phyloP scores from a whole-genome alignment of 164 flowering plant genomes.

The Vitis riparia region DNA sequence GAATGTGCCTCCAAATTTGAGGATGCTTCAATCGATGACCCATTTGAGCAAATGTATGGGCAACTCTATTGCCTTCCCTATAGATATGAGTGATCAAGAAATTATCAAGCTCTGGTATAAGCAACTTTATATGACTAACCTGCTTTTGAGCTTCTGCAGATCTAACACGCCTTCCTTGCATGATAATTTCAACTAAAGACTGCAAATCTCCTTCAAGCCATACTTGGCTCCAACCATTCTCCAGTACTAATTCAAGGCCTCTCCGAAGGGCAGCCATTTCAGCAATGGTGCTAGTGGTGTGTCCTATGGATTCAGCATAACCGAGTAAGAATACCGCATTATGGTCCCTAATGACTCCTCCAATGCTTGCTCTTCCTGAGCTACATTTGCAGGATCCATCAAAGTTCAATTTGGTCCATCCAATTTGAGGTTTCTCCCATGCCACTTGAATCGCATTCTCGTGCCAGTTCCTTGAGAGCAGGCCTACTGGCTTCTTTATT shows the following conservation, averaged over 20 bases:
- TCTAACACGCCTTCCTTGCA: conserved; percentile 23
- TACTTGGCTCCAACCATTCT: conserved; percentile 61
- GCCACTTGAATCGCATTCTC: conserved; percentile 39
- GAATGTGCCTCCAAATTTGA: conserved; percentile 48
- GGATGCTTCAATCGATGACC: conserved; percentile 52
- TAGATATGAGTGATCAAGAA: conserved; percentile 51
- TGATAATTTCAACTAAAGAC: conserved; percentile 51
- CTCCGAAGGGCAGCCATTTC: conserved; percentile 56
- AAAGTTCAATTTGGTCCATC: conserved; percentile 74
- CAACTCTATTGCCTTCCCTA: conserved; percentile 73
- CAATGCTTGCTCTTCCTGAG: conserved; percentile 61
- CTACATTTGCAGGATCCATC: conserved; percentile 61
- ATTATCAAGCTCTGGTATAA: conserved; percentile 47
- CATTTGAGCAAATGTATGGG: conserved; percentile 66
- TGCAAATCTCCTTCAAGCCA: conserved; percentile 84
- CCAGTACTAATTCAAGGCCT: conserved; percentile 64
- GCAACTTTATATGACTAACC: conserved; percentile 37
- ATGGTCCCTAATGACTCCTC: conserved; percentile 70
- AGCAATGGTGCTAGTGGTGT: conserved; percentile 50
- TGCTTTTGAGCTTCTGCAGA: conserved; percentile 40
- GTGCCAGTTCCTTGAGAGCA: conserved; percentile 28
- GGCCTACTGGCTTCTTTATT: conserved; percentile 18
- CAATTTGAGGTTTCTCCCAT: conserved; percentile 65
- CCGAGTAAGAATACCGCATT: conserved; percentile 67
- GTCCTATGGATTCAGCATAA: conserved; percentile 70